Base-by-base conservation (phyloP, 495 filamentous ascomycete genomes). In the Filosporella fistucella region DNA sequence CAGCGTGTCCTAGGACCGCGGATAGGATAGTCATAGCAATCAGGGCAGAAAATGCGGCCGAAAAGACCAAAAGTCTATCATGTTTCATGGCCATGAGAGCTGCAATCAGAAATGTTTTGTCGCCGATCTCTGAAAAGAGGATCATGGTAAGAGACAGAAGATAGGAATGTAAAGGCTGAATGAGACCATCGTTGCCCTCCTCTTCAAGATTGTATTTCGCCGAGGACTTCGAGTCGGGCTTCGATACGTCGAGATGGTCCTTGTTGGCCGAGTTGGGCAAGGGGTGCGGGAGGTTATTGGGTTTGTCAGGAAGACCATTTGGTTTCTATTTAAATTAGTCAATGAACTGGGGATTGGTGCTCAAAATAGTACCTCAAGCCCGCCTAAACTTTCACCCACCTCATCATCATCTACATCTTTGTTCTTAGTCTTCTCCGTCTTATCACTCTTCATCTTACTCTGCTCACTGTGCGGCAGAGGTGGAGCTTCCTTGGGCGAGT, bases 31-130 rank as follows among this genome's bases (percentile, higher is more conserved):
- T 96, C 93, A 98, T 98, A 61, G 82, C 76, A 43, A 95, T 80
- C 42, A 98, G 69, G 18, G 93, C 95, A 51, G 81, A 75, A 57
- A 97, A 89, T n/a, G 93, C 93, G 5, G 93, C 89, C 7, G 87
- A 82, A 69, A 97, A 98, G 33, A 98, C 94, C 11, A 96, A 74
- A 44, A 96, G 64, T 25, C 91, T 88, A 34, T 93, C 85, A 61
- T 98, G 91, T 55, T 95, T 89, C 93, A 98, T 98, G 1, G 93
- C 93, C 93, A 98, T 98, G 17, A 98, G 76, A 20, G 93, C 93
- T 12, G 93, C 93, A 34, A 98, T 89, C 32, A 98, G 75, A 69
- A 98, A 98, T 0, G 93, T 98, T 66, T 98, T 98, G 77, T 98
- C 93, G 49, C 93, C 93, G 62, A 98, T 82, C 63, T 98, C 93